Base-by-base conservation (phyloP, 345 rosid genomes). In the Brassica rapa region DNA sequence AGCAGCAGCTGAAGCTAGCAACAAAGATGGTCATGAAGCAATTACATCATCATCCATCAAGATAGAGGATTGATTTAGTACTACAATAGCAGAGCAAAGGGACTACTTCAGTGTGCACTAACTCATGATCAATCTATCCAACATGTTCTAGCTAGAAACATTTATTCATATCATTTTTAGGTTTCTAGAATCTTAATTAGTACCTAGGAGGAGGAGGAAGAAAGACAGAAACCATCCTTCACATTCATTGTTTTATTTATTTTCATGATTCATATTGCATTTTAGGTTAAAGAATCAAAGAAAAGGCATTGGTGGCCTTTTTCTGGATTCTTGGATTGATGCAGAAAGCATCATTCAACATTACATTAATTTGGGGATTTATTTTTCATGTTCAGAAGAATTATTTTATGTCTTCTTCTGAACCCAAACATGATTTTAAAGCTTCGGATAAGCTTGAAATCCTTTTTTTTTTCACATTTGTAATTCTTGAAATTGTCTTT, bases 401-500 rank as follows among this genome's bases (percentile, higher is more conserved):
- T 15, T 71, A 69, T 80, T 80, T 80, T 80, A 80, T 80, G 73
- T 80, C 80, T 80, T 80, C 83, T 80, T 80, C 66, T 80, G 80
- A 71, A 75, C 56, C 72, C 15, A 56, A 73, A 27, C 70, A 3
- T 51, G 83, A 19, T 39, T 68, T 51, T n/a, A 73, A 59, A 79
- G 83, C 83, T 75, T 80, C 57, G 83, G 83, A 75, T 75, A 65
- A 75, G 83, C 83, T 75, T 75, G 7, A 46, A 70, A 75, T 3
- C 33, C n/a, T 30, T 55, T 66, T 49, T 73, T 37, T 8, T 43
- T 43, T 43, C 24, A 73, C 62, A 73, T 74, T 62, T 80, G 79
- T 70, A 74, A 73, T 80, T 74, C 71, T 74, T 80, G 73, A 66
- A 33, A 51, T 55, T 27, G 11, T 69, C 30, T 73, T 25, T 25